A percentile compares a stretch with the other conserved stretches of the same genome.
Conservation (phyloP, 768 basidiomycete genomes). For the Tylopilus vinaceipallidus region DNA sequence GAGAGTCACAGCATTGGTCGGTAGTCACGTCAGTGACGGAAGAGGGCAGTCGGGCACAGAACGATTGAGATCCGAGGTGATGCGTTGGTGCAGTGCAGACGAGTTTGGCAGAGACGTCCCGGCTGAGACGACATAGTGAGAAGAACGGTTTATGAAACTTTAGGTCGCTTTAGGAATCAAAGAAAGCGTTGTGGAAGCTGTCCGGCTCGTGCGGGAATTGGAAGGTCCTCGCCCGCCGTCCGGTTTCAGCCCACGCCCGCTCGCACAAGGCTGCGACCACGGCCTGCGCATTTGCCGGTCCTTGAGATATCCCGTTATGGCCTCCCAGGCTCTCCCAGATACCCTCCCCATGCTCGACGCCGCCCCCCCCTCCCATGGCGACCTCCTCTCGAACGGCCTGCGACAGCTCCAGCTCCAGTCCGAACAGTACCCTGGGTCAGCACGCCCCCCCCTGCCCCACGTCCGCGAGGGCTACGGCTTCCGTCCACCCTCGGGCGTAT, state of each 20-base stretch:
- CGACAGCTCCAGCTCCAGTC: slow-evolving; percentile 42
- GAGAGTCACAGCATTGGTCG: slow-evolving; percentile 32
- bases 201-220: slow-evolving; percentile 12
- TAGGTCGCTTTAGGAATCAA: slow-evolving; percentile 34
- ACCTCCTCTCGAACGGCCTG: slow-evolving; percentile 45
- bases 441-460: slow-evolving; percentile 32
- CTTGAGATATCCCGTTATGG: slow-evolving; percentile 28
- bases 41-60: slow-evolving; percentile 24
- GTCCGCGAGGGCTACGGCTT: slow-evolving; percentile 82
- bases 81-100: slow-evolving; percentile 27
- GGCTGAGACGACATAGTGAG: slow-evolving; percentile 26
- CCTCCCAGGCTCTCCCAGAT: background rate
- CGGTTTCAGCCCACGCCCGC: slow-evolving; percentile 1
- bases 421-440: too few species aligned
- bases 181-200: slow-evolving; percentile 13
- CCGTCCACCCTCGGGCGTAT: slow-evolving; percentile 62
- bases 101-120: slow-evolving; percentile 35
- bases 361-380: slow-evolving; percentile 18
- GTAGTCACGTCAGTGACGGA: slow-evolving; percentile 32
- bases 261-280: background rate
- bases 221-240: slow-evolving; percentile 9
- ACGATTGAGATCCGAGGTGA: slow-evolving; percentile 35
- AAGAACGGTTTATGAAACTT: slow-evolving; percentile 34
- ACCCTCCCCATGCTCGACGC: background rate
- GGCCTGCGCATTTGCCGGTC: slow-evolving; percentile 12